Evolutionary conservation across 1,284 basidiomycete genomes (phyloP), one percentile per base, ranked within the genome.

Genomic region (Megacollybia platyphylla): DNA sequence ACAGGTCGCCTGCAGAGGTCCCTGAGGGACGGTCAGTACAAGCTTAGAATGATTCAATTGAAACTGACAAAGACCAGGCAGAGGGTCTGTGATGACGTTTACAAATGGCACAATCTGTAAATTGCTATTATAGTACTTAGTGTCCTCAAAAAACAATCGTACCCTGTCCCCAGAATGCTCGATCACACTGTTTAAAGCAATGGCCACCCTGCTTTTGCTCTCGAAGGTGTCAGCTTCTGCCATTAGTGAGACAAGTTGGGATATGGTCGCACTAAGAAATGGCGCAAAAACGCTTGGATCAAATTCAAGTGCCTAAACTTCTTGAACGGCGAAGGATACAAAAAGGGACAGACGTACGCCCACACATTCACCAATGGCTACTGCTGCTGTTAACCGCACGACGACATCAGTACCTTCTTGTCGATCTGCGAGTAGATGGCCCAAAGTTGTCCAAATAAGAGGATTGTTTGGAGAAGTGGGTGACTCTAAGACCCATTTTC

Each of bases 341-440:
- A 24, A 15, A 24, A 24, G 38, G 28, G 10, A 51, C 45, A 40
- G 13, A 62, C 85, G 52, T 60, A 92, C 89, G 58, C 92, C 82
- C 17, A 91, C 73, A 52, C 86, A 86, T 57, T 88, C 80, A 42
- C 76, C 71, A 20, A 93, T 57, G 1, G 88, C 78, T 18, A 73
- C 67, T 0, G 85, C 82, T 26, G 89, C 81, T 1, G 87, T 87
- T 15, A 93, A 63, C 18, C 87, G 76, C 36, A 94, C 89, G 10
- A 89, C 88, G 28, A 72, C 65, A 55, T 93, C 89, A 5, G 84
- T 76, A 5, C 82, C 77, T 17, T 71, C 64, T 7, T 77, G 72
- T 32, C 74, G 73, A 51, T 87, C 79, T 40, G 71, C 65, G 35
- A 93, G 57, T 11, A 93, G 70, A 52, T 87, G 75, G 4, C 84